Base-by-base conservation (phyloP, 2,329 filamentous ascomycete species). In the Phaeosphaeriaceae sp. region DNA sequence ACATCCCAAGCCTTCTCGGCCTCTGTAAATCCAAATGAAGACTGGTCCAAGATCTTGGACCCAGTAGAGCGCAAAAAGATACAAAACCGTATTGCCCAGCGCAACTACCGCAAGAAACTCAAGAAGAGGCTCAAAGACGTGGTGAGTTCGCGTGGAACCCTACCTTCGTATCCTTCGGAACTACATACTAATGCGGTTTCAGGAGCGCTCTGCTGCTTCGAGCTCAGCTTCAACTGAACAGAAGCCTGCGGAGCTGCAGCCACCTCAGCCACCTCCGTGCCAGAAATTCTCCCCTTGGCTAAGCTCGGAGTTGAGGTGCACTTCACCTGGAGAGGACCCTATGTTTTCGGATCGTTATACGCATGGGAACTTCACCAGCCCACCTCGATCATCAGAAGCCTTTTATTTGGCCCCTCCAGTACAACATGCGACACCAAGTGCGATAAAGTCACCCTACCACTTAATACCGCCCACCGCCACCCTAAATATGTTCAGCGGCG, bases 1-100 rank as follows among this genome's bases (percentile, higher is more conserved):
- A 95, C 90, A 55, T 96, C 91, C 79, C 96, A 91, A 77, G 93
- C 93, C 64, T 96, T 96, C 81, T 95, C 90, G 77, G 89, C 88
- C 66, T 95, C 91, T 58, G 93, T 92, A 65, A 95, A 96, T 74
- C 90, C 93, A 46, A 92, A 97, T 70, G 93, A 97, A 78, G 93
- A 97, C 79, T 97, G 94, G 93, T 97, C 93, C 71, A 96, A 97
- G 85, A 96, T 97, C 73, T 96, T 93, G 49, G 93, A 97, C 75
- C 87, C 97, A 52, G 92, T 92, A 42, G 93, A 97, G 78, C 87
- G 94, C 70, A 83, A 92, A 67, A 85, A 92, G 71, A 96, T 97
- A 79, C 92, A 97, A 78, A 97, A 97, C 79, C 87, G 93, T 64
- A 97, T 97, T 81, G 93, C 93, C 62, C 93, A 97, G 78, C 88